Base-by-base conservation (phyloP, 2,329 filamentous ascomycete species). In the Aspergillus puulaauensis region DNA sequence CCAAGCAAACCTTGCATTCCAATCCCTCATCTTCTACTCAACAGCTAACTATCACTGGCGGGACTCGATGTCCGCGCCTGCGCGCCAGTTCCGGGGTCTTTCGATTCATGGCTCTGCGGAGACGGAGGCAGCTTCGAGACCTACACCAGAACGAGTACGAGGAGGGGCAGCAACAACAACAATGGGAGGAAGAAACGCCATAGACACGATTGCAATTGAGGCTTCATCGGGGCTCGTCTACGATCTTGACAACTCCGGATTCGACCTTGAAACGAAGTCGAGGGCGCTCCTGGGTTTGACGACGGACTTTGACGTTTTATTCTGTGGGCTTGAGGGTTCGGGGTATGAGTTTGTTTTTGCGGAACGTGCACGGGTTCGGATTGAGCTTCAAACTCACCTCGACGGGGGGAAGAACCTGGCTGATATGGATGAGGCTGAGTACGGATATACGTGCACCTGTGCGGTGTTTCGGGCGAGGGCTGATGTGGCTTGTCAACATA, bases 401-500 rank as follows among this genome's bases (percentile, higher is more conserved):
- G 33, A 27, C 7, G 33, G 12, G 6, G 52, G 41, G 19, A 24
- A n/a, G 14, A 7, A 43, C 40, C 3, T 21, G n/a, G 37, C 15
- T 33, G 45, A 12, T 11, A 4, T 21, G 24, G n/a, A 19, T 14
- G 27, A n/a, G 11, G 8, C 11, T 8, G 45, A 17, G 15, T 15
- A 21, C 21, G 57, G 66, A 14, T 66, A 68, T 50, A 70, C 67
- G 46, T 77, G 75, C 57, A 73, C 71, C 37, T 77, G 75, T 48
- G 61, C 60, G n/a, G 68, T 69, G 35, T 77, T 73, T 52, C 57
- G 63, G 31, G 60, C 63, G 48, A 66, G 59, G 17, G 62, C 68
- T 4, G 63, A 67, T 27, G 66, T 68, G 49, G 74, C 75, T 14
- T 77, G 75, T 54, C 73, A 74, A 47, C 75, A 77, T 65, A 75